Base-by-base conservation (phyloP, 2,329 filamentous ascomycete genomes). In the Fusarium sp. region DNA sequence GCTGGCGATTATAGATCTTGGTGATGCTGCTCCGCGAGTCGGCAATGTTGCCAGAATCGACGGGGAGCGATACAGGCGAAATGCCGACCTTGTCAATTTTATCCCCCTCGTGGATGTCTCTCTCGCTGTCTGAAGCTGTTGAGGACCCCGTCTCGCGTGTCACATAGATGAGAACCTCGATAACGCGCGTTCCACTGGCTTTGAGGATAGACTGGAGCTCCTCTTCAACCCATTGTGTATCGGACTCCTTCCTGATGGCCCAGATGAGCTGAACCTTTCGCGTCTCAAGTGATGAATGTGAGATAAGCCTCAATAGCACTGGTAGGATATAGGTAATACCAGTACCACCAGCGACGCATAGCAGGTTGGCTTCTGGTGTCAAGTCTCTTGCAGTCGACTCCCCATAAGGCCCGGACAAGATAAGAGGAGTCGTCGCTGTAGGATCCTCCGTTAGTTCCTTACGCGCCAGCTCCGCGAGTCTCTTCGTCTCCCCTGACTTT, bases 81-180 rank as follows among this genome's bases (percentile, higher is more conserved):
- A 17, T 8, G 4, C 13, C 23, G 6, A 30, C 5, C 4, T 57
- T 32, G 0, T 10, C 18, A 17, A 12, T n/a, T 10, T 57, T 38
- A 3, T 23, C 13, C 2, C 0, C 17, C 6, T 5, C 4, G 7
- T 13, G 7, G 9, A 6, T 17, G 2, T 6, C 9, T 30, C 7
- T 30, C 30, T 30, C 30, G 6, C 30, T 30, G 4, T 3, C 9
- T n/a, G 17, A 7, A 17, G 3, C 1, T 10, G 9, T 13, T 14
- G 32, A 3, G 12, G 2, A 14, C 3, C 5, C 2, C 12, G 14
- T 10, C 7, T 48, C 32, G 10, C 41, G 41, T 3, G 41, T 57
- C 1, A 56, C 18, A 6, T 18, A 48, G 1, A 57, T 27, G 7
- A 10, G 5, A 2, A 38, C 32, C 15, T 37, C 13, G 9, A 48